Percentiles rank a stretch among this genome's conserved stretches.
phyloP scores from a whole-genome alignment of 75 land plant genomes.

The Cryptomeria japonica region DNA sequence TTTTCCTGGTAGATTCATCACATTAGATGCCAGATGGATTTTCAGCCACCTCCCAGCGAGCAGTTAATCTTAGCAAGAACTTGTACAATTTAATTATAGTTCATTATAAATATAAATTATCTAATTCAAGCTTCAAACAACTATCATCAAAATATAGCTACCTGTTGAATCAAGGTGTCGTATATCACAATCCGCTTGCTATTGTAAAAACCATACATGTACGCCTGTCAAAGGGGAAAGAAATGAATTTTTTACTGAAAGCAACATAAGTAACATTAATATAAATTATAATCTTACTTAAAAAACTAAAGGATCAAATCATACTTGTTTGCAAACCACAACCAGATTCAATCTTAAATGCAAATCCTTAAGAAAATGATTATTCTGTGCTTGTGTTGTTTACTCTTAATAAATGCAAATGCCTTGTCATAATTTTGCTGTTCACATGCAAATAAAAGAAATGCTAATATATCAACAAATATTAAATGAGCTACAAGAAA shows the following conservation, averaged over 20 bases:
- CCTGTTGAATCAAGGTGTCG: constrained; percentile 97
- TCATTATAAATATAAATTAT: background rate
- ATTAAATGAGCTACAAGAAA: background rate
- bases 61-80: background rate
- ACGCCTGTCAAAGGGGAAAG: constrained; percentile 62
- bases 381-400: background rate
- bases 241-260: background rate
- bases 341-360: background rate
- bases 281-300: background rate
- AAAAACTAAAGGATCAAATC: background rate
- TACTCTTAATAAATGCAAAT: background rate
- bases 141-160: constrained; percentile 12
- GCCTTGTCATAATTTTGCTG: background rate
- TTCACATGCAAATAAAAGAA: background rate
- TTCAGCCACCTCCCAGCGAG: background rate
- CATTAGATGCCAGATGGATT: background rate
- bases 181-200: constrained; percentile 98
- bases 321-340: background rate
- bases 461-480: background rate
- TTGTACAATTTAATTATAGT: background rate
- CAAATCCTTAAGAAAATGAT: background rate
- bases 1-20: background rate
- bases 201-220: constrained; percentile 99
- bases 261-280: background rate
- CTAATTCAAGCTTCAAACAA: background rate